A percentile compares a stretch with the other conserved stretches of the same genome.
phyloP scores from a whole-genome alignment of 2,329 filamentous ascomycete species.

The Colletotrichum theobromicola region DNA sequence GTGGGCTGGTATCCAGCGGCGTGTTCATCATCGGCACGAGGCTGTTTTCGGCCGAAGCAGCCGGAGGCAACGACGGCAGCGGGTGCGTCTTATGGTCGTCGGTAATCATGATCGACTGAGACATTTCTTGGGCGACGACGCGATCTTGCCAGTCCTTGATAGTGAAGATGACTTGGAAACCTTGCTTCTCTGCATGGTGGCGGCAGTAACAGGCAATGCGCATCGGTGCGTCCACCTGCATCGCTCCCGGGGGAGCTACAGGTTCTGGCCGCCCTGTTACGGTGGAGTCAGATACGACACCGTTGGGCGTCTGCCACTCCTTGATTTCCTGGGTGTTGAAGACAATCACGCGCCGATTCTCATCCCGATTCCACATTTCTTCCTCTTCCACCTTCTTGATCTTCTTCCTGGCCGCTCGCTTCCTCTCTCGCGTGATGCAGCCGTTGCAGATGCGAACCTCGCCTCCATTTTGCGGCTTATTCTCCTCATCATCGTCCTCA shows the following conservation, averaged over 20 bases:
- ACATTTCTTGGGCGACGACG: constrained; percentile 83
- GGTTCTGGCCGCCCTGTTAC: constrained; percentile 48
- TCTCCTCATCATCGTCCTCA: constrained; percentile 66
- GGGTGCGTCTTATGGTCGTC: constrained; percentile 93
- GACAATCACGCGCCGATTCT: constrained; percentile 82
- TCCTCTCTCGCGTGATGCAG: constrained; percentile 91
- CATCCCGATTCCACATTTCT: constrained; percentile 81
- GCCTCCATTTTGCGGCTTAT: constrained; percentile 84
- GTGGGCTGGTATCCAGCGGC: constrained; percentile 32
- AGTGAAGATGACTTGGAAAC: constrained; percentile 93
- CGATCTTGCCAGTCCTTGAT: constrained; percentile 81
- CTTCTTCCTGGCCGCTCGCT: constrained; percentile 91
- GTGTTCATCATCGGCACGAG: constrained; percentile 15
- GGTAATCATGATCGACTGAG: constrained; percentile 92
- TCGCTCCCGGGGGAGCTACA: constrained; percentile 58
- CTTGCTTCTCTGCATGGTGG: constrained; percentile 91
- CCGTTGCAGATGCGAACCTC: constrained; percentile 90
- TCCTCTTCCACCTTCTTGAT: constrained; percentile 93
- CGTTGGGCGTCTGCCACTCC: constrained; percentile 71
- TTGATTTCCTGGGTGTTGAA: constrained; percentile 91
- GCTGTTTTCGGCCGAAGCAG: constrained; percentile 16
- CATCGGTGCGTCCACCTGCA: constrained; percentile 88
- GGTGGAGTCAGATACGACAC: constrained; percentile 40
- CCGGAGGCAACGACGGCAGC: constrained; percentile 36
- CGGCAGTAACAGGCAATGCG: constrained; percentile 97